These are phyloP conservation scores for Phialophora tarda DNA, from an alignment of 2,329 filamentous ascomycete genomes.

Conservation along the genomic window DNA sequence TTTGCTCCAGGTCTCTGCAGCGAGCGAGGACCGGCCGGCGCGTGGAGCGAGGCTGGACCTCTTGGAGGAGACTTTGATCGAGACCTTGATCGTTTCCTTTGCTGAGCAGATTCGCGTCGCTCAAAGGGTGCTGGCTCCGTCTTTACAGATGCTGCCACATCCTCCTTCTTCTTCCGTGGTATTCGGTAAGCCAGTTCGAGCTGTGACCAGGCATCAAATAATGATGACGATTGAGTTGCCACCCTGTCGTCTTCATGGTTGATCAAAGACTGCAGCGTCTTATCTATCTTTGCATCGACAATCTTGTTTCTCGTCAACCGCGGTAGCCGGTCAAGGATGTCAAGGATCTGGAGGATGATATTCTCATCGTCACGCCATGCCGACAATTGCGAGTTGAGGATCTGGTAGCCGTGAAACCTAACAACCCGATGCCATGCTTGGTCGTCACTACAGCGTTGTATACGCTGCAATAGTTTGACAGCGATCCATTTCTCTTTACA, in stretches of 20 bases:
- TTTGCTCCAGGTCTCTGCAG: conserved; percentile 56
- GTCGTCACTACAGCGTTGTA: conserved; percentile 85
- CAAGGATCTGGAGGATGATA: conserved; percentile 83
- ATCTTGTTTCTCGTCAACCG: conserved; percentile 97
- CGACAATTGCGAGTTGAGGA: conserved; percentile 83
- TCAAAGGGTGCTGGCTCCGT: conserved; percentile 70
- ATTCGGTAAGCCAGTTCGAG: conserved; percentile 92
- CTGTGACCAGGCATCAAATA: conserved; percentile 86
- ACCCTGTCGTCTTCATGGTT: conserved; percentile 76
- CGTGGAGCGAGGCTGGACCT: conserved; percentile 29
- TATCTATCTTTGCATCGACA: conserved; percentile 91
- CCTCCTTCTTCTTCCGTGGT: conserved; percentile 82
- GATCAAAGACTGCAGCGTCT: conserved; percentile 72
- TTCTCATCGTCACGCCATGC: conserved; percentile 90
- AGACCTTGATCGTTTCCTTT: conserved; percentile 55
- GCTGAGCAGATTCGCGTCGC: conserved; percentile 59
- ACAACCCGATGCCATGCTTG: conserved; percentile 85
- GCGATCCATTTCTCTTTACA: conserved; percentile 99
- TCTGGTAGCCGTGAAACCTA: conserved; percentile 96
- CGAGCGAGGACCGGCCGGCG: conserved; percentile 46
- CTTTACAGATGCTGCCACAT: conserved; percentile 58
- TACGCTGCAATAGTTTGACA: conserved; percentile 87
- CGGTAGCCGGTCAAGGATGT: conserved; percentile 86
- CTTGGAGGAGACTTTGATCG: conserved; percentile 55
- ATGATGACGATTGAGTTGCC: conserved; percentile 68